These are phyloP conservation scores for Eutrema japonicum DNA, from an alignment of 345 rosid species.

Conservation along the genomic window DNA sequence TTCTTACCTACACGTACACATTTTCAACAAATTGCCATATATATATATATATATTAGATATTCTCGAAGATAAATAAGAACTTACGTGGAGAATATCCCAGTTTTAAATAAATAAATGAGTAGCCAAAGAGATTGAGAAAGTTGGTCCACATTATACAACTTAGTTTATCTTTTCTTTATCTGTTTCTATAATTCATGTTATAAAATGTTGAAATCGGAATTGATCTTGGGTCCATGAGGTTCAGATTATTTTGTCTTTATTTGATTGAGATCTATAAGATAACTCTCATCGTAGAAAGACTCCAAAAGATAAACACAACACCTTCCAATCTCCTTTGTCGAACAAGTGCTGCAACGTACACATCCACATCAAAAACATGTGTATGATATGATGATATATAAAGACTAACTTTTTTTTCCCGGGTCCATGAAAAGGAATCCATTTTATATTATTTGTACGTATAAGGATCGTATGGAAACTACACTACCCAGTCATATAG, in stretches of 20 bases:
- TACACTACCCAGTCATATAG: conserved; percentile 1
- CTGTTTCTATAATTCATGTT: not conserved
- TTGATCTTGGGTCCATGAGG: conserved; percentile 34
- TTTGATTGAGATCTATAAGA: conserved; percentile 25
- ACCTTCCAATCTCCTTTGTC: conserved; percentile 40
- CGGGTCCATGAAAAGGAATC: conserved; percentile 23
- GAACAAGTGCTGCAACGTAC: conserved; percentile 39
- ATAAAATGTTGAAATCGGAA: conserved; percentile 18
- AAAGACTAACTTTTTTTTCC: conserved; percentile 15
- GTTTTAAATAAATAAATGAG: not conserved
- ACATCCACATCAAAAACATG: conserved; percentile 44
- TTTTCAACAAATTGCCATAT: not conserved
- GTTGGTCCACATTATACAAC: conserved; percentile 35
- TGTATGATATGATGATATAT: conserved; percentile 34
- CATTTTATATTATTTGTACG: not conserved
- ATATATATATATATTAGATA: not conserved
- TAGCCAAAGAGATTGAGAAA: not conserved
- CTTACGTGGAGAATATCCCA: conserved; percentile 13
- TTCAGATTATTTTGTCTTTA: conserved; percentile 30
- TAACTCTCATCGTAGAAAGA: conserved; percentile 28
- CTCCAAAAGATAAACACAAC: conserved; percentile 29
- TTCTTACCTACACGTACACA: not conserved
- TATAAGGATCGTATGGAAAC: not conserved
- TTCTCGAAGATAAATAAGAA: conserved; percentile 10
- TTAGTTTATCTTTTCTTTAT: conserved; percentile 18